Evolutionary conservation across 768 basidiomycete species (phyloP).

Genomic region (Boletellus emodensis): DNA sequence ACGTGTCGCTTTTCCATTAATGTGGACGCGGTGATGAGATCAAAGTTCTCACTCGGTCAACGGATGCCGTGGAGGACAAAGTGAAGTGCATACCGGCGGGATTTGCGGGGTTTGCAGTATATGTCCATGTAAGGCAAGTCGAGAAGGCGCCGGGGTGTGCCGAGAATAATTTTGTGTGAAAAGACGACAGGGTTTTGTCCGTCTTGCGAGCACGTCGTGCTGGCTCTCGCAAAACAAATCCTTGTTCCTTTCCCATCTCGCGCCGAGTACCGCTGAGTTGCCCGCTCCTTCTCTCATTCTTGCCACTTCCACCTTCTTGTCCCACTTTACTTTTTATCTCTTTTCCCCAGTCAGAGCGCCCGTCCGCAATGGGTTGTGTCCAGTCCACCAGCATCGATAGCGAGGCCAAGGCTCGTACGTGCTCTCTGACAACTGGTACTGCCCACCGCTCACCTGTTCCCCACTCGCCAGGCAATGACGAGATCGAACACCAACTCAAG

Average conservation of each 20-base stretch:
- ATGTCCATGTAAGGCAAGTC: constrained; percentile 12
- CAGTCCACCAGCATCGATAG: constrained; percentile 69
- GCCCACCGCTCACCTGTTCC: neutral
- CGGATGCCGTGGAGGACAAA: neutral
- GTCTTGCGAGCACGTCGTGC: constrained; percentile 3
- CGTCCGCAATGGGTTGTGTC: constrained; percentile 64
- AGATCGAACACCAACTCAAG: constrained; percentile 91
- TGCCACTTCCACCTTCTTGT: constrained; percentile 3
- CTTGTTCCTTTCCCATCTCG: constrained; percentile 13
- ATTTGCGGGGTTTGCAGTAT: constrained; percentile 15
- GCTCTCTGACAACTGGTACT: neutral
- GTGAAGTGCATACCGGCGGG: neutral
- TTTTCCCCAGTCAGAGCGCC: neutral
- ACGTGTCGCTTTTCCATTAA: too few relatives aligned
- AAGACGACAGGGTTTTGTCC: constrained; percentile 12
- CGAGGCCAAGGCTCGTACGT: constrained; percentile 81
- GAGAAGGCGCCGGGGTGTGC: constrained; percentile 16
- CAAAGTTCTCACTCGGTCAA: constrained; percentile 1
- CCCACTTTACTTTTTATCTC: constrained; percentile 2
- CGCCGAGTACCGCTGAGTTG: constrained; percentile 24
- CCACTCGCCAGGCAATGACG: constrained; percentile 69
- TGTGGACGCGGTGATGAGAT: neutral
- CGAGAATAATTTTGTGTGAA: constrained; percentile 18
- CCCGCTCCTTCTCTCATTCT: constrained; percentile 22
- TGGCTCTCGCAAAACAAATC: constrained; percentile 2